Base-by-base conservation (phyloP, 768 basidiomycete species). In the Rhodotorula toruloides region DNA sequence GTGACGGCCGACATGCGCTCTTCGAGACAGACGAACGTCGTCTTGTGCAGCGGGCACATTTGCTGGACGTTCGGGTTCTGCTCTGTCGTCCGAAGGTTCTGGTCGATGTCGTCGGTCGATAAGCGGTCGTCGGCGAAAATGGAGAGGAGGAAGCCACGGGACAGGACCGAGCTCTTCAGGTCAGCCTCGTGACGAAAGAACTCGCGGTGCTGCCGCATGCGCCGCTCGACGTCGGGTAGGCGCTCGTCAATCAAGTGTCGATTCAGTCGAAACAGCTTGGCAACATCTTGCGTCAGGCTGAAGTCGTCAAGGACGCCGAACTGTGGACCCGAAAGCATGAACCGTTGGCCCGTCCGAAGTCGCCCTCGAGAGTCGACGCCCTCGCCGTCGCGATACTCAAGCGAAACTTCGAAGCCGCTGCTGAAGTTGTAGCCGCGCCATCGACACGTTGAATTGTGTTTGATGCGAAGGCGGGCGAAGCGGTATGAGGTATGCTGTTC, bases 281-380 rank as follows among this genome's bases (percentile, higher is more conserved):
- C 86, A 16, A 90, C 81, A 3, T 81, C 76, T 9, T 82, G 77
- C 0, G 85, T 87, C 52, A 89, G 77, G 57, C 85, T 83, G 63
- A 83, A 86, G 70, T 86, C 84, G 69, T 85, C 84, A 68, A 81
- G 82, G 44, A 89, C 78, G 0, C 88, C 87, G 63, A 88, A 84
- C 31, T 80, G 76, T 16, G 80, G 79, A 25, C 83, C 84, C 36
- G 82, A 76, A 7, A 84, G 77, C 32, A 72, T 73, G 50, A 88
- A 79, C 34, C 78, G 74, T 71, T 81, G 83, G 9, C 81, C 77
- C 16, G 37, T 27, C 12, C 31, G 56, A 6, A 27, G 22, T 10
- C 44, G 48, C 6, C 73, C 73, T 16, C 58, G 59, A 2, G 21
- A 32, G 17, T 37, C 56, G 32, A 46, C 31, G 9, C 56, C 58